Percentiles rank a stretch among this genome's conserved stretches.
phyloP scores from a whole-genome alignment of 768 basidiomycete genomes.

The Leccinum uliginosum region DNA sequence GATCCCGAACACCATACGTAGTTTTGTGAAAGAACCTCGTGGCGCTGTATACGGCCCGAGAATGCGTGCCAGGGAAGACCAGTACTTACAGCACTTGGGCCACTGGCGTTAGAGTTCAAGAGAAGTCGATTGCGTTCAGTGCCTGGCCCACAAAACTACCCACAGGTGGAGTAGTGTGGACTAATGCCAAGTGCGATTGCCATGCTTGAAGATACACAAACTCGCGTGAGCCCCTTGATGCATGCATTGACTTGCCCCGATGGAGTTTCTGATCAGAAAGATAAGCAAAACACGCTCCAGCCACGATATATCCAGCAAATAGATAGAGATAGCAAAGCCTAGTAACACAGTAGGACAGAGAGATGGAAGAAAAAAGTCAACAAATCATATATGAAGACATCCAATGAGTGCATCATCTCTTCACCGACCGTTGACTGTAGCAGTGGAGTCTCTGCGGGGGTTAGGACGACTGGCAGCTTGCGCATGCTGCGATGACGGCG shows the following conservation, averaged over 20 bases:
- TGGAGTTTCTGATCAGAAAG: constrained; percentile 9
- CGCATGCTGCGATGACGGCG: constrained; percentile 38
- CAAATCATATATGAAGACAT: constrained; percentile 5
- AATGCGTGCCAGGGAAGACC: neutral
- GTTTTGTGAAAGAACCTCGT: neutral
- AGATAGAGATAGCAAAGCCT: constrained; percentile 17
- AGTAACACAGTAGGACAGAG: constrained; percentile 12
- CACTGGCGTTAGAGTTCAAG: neutral
- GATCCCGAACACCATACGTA: neutral
- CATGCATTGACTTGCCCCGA: neutral
- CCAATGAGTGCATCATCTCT: constrained; percentile 9
- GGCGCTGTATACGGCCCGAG: neutral
- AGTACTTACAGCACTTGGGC: neutral
- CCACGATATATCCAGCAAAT: constrained; percentile 19
- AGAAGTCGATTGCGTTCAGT: constrained; percentile 13
- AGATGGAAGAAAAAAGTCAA: constrained; percentile 3
- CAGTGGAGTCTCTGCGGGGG: constrained; percentile 60
- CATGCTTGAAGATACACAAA: neutral
- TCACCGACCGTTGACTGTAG: constrained; percentile 64
- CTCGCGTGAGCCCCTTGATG: constrained; percentile 6
- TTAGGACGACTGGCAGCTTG: constrained; percentile 34
- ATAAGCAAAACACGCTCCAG: constrained; percentile 6
- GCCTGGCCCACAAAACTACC: neutral
- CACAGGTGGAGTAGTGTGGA: constrained; percentile 7
- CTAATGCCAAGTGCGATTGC: neutral